These are phyloP conservation scores for Globisporangium perplexum DNA, from an alignment of 352 stramenopile genomes.

Conservation along the genomic window DNA sequence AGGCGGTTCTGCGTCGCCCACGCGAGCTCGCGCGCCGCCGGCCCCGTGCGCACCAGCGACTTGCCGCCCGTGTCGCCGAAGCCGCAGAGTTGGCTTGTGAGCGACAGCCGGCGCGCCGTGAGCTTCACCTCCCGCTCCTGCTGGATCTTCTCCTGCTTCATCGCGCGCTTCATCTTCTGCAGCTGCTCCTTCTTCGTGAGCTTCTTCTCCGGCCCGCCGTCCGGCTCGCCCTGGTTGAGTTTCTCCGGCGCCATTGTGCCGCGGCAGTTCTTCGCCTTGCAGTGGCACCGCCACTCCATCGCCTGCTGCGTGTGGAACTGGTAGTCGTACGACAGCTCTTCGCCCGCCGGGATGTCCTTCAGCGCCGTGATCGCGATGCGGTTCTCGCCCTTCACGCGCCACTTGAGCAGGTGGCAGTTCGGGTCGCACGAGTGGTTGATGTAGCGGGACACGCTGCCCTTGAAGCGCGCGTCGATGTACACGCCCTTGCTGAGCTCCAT, in stretches of 20 bases:
- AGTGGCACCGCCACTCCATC: constrained; percentile 86
- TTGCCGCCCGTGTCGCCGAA: constrained; percentile 49
- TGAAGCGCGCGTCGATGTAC: constrained; percentile 94
- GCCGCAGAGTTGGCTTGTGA: constrained; percentile 50
- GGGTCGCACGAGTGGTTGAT: constrained; percentile 97
- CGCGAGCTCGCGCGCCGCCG: constrained; percentile 45
- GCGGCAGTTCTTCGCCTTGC: constrained; percentile 70
- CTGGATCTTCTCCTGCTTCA: constrained; percentile 61
- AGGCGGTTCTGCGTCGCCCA: constrained; percentile 46
- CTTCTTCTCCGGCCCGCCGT: constrained; percentile 35
- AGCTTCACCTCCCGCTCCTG: constrained; percentile 62
- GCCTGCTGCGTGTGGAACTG: constrained; percentile 89
- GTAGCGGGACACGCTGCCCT: constrained; percentile 93
- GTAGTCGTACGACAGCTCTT: constrained; percentile 95
- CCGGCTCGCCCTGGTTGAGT: constrained; percentile 35
- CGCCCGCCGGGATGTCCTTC: constrained; percentile 82
- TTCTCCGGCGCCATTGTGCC: constrained; percentile 85
- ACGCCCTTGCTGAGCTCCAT: constrained; percentile 90
- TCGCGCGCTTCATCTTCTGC: constrained; percentile 60
- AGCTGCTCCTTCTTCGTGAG: constrained; percentile 77
- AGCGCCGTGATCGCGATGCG: constrained; percentile 91
- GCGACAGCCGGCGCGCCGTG: constrained; percentile 49
- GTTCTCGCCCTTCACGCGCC: constrained; percentile 91
- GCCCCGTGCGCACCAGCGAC: constrained; percentile 52
- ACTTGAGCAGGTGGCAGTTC: constrained; percentile 94